A percentile compares a stretch with the other conserved stretches of the same genome.
Evolutionary conservation across 257 asterid genomes (phyloP).

Genomic region (Solanum arcanum): DNA sequence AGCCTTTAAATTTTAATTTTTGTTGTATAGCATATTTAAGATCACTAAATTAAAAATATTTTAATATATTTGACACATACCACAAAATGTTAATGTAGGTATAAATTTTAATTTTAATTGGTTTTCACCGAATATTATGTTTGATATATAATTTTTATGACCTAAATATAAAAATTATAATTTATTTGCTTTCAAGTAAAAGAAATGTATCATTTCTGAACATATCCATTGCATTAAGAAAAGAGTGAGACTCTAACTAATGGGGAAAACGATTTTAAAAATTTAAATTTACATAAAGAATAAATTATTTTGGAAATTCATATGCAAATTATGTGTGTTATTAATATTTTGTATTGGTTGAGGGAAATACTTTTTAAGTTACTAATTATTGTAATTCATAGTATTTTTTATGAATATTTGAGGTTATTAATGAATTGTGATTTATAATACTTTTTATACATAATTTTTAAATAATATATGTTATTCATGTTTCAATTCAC

Average conservation of each 20-base stretch:
- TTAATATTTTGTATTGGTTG: no score
- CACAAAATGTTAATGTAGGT: neutral
- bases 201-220: slow-evolving; percentile 5
- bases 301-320: neutral
- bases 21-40: no score
- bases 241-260: slow-evolving; percentile 10
- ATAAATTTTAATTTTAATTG: neutral
- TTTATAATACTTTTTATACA: no score
- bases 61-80: neutral
- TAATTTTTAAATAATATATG: no score
- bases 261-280: neutral
- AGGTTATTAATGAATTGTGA: no score
- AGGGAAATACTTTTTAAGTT: no score
- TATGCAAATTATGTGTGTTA: no score
- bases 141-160: neutral
- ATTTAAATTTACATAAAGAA: neutral
- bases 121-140: neutral
- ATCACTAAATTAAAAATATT: no score
- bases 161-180: neutral
- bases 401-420: no score
- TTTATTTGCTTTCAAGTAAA: neutral
- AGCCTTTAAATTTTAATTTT: no score
- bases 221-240: slow-evolving; percentile 32
- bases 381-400: no score
- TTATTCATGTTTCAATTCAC: no score